Base-by-base conservation (phyloP, 73 alveolate genomes). In the Paramecium primaurelia region DNA sequence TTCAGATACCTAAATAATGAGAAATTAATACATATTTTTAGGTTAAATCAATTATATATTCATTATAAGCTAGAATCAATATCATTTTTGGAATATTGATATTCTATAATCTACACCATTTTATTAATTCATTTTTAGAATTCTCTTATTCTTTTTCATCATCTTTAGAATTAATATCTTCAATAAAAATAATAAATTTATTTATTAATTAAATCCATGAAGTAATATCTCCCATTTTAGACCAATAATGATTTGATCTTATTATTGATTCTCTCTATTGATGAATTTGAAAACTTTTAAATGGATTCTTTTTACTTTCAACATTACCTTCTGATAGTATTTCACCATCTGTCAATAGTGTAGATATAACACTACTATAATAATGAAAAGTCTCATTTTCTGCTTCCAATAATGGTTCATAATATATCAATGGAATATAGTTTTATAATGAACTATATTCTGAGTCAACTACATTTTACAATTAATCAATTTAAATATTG, bases 221-320 rank as follows among this genome's bases (percentile, higher is more conserved):
- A 28, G 91, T 49, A 80, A 42, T 45, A 47, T 80, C 91, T 45
- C 91, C 91, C 47, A 45, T 45, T 25, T 80, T 80, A 3, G 91
- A 80, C 91, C 91, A 80, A 80, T 80, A 80, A 36, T 80, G 91
- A 26, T 80, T 80, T 4, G 91, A 42, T 80, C 91, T 80, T 28
- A 80, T 80, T 18, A 80, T 44, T 44, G 75, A 16, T 80, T 80
- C 91, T 25, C 91, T 40, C 8, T 80, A 16, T 49, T 80, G 28
- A 44, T 47, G 44, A 80, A 45, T 26, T 20, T 40, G 4, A 38
- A 26, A 80, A 25, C 75, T 80, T n/a, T 49, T 80, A 20, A 80
- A 47, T 7, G 91, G 91, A 49, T 80, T 80, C 25, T 49, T 44
- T 7, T 80, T 80, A 36, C 77, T 45, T 20, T 80, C 91, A 8